Evolutionary conservation across 2,329 filamentous ascomycete genomes (phyloP).

Genomic region (Dryadomyces quercivorus): DNA sequence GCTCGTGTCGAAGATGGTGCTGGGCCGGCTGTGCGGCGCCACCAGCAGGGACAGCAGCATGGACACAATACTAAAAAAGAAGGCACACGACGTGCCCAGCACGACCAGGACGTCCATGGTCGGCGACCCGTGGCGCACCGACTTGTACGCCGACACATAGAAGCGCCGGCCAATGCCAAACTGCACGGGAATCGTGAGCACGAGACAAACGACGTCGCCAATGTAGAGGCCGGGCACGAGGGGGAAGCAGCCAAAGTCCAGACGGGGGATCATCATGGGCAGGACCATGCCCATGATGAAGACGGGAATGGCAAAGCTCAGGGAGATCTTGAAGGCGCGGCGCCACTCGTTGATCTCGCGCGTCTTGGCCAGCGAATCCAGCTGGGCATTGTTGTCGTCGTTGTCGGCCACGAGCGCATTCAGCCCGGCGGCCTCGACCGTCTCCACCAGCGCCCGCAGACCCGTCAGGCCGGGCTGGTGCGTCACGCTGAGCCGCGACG

Average conservation of each 20-base stretch:
- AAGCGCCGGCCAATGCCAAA: conserved; percentile 94
- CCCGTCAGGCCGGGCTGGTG: conserved; percentile 64
- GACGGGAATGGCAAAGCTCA: conserved; percentile 78
- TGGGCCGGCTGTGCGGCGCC: conserved; percentile 67
- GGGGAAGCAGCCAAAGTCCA: conserved; percentile 65
- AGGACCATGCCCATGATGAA: conserved; percentile 88
- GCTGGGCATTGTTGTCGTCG: conserved; percentile 92
- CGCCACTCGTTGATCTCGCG: conserved; percentile 93
- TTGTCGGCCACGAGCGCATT: conserved; percentile 84
- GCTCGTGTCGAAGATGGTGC: conserved; percentile 92
- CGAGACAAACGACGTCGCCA: conserved; percentile 73
- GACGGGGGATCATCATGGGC: conserved; percentile 65
- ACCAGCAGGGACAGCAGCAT: conserved; percentile 72
- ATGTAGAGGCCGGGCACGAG: conserved; percentile 69
- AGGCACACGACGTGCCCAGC: conserved; percentile 85
- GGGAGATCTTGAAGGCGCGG: conserved; percentile 63
- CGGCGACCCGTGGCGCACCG: conserved; percentile 75
- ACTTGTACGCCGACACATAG: conserved; percentile 88
- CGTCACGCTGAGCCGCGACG: conserved; percentile 59
- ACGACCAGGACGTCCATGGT: conserved; percentile 98
- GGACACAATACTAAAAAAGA: conserved; percentile 83
- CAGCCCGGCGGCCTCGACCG: conserved; percentile 69
- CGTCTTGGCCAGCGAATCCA: conserved; percentile 92
- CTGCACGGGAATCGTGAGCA: conserved; percentile 83
- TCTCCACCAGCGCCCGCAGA: conserved; percentile 69